Evolutionary conservation across 2,329 filamentous ascomycete genomes (phyloP).

Genomic region (Ophiostoma pallidulum): DNA sequence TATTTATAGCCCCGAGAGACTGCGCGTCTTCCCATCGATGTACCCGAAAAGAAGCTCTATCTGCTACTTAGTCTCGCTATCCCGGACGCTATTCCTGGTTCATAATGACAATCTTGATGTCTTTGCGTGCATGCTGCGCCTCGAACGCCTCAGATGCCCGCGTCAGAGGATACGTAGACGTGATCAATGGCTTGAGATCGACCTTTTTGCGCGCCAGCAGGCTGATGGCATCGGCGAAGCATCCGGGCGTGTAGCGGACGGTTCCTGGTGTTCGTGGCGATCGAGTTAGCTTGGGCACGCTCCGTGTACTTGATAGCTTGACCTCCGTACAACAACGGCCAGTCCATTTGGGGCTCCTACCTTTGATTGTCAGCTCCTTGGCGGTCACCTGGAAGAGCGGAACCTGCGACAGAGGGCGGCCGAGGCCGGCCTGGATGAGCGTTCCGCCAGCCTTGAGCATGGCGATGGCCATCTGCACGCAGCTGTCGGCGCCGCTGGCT

Average conservation of each 20-base stretch:
- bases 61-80: background rate
- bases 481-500: conserved; percentile 20
- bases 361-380: conserved; percentile 20
- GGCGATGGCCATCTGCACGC: conserved; percentile 19
- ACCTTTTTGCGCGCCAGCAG: conserved; percentile 17
- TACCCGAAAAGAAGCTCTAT: too few species aligned
- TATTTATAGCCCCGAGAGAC: too few species aligned
- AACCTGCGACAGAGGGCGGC: conserved; percentile 16
- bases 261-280: conserved; percentile 15
- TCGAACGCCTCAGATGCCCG: conserved; percentile 17
- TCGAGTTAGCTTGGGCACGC: too few species aligned
- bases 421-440: conserved; percentile 19
- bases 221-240: conserved; percentile 20
- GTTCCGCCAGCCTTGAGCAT: conserved; percentile 20
- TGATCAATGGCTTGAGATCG: conserved; percentile 21
- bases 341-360: conserved; percentile 10
- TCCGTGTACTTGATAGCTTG: too few species aligned
- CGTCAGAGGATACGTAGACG: conserved; percentile 19
- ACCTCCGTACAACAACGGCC: too few species aligned
- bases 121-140: conserved; percentile 16
- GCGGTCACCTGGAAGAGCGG: conserved; percentile 20
- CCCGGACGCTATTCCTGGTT: conserved; percentile 19
- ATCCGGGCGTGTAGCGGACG: conserved; percentile 21
- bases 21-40: too few species aligned
- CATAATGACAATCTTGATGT: conserved; percentile 20